A percentile compares a stretch with the other conserved stretches of the same genome.
Evolutionary conservation across 345 rosid genomes (phyloP).

Genomic region (Eucalyptus curtisii): DNA sequence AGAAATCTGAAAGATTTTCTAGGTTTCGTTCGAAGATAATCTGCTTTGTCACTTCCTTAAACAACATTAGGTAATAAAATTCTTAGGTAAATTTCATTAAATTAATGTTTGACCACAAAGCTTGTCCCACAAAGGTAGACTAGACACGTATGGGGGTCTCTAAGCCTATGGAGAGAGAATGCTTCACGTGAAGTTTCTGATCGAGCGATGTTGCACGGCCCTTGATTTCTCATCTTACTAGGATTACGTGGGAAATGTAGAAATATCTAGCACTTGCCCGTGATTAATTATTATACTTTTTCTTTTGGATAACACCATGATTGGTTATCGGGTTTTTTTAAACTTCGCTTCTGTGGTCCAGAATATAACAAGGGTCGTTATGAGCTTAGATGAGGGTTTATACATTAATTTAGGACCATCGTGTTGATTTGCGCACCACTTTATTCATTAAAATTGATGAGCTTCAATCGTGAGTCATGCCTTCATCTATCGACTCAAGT

Average conservation of each 20-base stretch:
- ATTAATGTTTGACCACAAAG: neutral
- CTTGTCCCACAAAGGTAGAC: neutral
- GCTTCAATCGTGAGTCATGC: neutral
- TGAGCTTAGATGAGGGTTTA: neutral
- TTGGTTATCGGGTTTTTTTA: neutral
- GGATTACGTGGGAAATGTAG: neutral
- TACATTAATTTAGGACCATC: neutral
- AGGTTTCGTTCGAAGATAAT: neutral
- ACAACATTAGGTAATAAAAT: neutral
- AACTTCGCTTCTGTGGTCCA: neutral
- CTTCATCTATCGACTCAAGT: neutral
- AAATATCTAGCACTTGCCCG: neutral
- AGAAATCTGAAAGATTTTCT: neutral
- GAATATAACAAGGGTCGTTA: neutral
- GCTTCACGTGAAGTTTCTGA: neutral
- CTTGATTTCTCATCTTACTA: neutral
- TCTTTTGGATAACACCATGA: neutral
- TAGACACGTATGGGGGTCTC: neutral
- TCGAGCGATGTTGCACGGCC: neutral
- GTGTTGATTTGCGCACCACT: neutral
- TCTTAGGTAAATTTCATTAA: neutral
- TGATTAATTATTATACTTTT: neutral
- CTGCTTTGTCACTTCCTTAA: neutral
- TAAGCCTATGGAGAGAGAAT: neutral
- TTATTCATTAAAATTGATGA: neutral